Conservation (phyloP, 2,329 filamentous ascomycete genomes). For the Tolypocladium capitatum region DNA sequence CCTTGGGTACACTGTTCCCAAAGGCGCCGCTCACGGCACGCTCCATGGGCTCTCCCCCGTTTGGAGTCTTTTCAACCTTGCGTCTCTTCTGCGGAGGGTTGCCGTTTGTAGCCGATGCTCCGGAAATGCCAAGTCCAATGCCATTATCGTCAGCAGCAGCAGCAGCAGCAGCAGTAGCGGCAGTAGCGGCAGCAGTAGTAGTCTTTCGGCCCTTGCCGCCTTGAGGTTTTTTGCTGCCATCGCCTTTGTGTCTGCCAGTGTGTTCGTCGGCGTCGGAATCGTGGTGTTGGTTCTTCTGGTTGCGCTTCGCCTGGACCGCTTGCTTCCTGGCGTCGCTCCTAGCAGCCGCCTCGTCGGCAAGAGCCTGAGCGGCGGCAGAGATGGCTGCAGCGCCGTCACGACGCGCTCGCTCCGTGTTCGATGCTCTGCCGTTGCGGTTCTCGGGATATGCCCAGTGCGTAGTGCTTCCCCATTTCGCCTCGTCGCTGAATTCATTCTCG, state of each 20-base stretch:
- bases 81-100: constrained; percentile 59
- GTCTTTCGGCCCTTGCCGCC: constrained; percentile 52
- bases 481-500: constrained; percentile 81
- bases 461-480: constrained; percentile 82
- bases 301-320: constrained; percentile 64
- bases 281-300: constrained; percentile 51
- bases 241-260: constrained; percentile 33
- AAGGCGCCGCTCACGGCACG: constrained; percentile 52
- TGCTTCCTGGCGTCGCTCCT: constrained; percentile 78
- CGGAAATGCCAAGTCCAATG: constrained; percentile 54
- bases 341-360: constrained; percentile 72
- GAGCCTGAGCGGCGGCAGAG: constrained; percentile 60
- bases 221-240: constrained; percentile 47
- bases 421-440: constrained; percentile 54
- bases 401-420: constrained; percentile 58
- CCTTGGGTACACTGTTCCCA: constrained; percentile 37
- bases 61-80: constrained; percentile 59
- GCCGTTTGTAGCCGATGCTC: constrained; percentile 35
- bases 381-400: constrained; percentile 68
- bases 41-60: constrained; percentile 43
- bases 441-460: constrained; percentile 94
- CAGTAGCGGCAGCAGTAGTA: too few relatives aligned
- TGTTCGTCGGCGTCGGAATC: constrained; percentile 73
- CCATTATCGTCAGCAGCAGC: constrained; percentile 26
- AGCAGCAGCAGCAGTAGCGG: constrained; percentile 17